Evolutionary conservation across 2,329 filamentous ascomycete genomes (phyloP).

Genomic region (Exophiala dermatitidis): DNA sequence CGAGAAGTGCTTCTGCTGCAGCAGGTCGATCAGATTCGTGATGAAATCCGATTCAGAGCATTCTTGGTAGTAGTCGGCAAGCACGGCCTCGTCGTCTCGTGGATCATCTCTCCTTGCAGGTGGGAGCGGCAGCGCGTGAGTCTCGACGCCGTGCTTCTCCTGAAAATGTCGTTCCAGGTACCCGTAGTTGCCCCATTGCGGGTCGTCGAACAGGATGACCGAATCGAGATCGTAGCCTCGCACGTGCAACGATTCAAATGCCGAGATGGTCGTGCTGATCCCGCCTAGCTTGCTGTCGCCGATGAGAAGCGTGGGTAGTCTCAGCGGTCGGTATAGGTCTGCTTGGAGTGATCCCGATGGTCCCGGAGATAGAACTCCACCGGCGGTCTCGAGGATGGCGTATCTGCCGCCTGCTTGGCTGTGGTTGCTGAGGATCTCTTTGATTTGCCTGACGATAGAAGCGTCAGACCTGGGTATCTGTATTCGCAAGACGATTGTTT

Average conservation of each 20-base stretch:
- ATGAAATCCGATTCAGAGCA: constrained; percentile 38
- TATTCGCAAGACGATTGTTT: not conserved
- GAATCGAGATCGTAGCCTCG: constrained; percentile 70
- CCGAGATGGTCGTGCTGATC: constrained; percentile 71
- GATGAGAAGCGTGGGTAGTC: constrained; percentile 66
- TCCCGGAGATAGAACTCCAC: constrained; percentile 70
- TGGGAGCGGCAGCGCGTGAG: constrained; percentile 53
- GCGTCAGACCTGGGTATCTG: constrained; percentile 48
- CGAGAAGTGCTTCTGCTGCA: constrained; percentile 48
- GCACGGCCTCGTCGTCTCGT: constrained; percentile 48
- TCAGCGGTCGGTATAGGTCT: constrained; percentile 66
- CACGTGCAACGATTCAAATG: constrained; percentile 69
- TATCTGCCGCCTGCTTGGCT: constrained; percentile 29
- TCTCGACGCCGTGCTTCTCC: constrained; percentile 48
- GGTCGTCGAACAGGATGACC: constrained; percentile 61
- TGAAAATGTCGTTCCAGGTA: constrained; percentile 63
- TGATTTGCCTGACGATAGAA: constrained; percentile 45
- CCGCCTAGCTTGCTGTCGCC: constrained; percentile 71
- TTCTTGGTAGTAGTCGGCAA: constrained; percentile 58
- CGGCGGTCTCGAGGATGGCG: constrained; percentile 71
- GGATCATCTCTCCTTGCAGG: constrained; percentile 42
- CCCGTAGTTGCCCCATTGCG: constrained; percentile 58
- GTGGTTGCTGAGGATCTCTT: constrained; percentile 35
- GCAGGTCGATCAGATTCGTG: constrained; percentile 42
- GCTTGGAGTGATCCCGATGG: constrained; percentile 71